Conservation (phyloP, 305 asterid genomes). For the Fraxinus sp. region DNA sequence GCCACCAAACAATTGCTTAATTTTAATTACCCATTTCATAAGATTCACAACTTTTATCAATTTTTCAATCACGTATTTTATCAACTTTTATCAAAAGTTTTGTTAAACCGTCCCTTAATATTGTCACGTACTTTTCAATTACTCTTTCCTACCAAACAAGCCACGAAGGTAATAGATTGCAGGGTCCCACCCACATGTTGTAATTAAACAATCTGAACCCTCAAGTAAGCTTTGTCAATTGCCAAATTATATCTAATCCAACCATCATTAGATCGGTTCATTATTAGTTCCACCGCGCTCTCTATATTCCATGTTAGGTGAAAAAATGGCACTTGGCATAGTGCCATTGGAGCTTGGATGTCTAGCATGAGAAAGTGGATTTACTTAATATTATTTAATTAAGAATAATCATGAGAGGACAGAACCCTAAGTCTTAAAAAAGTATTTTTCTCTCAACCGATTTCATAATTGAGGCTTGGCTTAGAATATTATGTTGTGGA, state of each 20-base stretch:
- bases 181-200: conserved; percentile 36
- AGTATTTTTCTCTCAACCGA: conserved; percentile 28
- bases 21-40: too few species aligned
- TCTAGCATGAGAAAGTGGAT: not conserved
- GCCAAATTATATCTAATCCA: conserved; percentile 25
- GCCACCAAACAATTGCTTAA: too few species aligned
- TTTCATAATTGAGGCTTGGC: conserved; percentile 29
- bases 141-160: not conserved
- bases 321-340: not conserved
- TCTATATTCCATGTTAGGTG: conserved; percentile 26
- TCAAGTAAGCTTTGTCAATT: conserved; percentile 33
- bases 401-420: conserved; percentile 37
- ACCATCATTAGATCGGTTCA: conserved; percentile 34
- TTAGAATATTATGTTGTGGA: not conserved
- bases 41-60: not conserved
- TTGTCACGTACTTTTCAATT: not conserved
- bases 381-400: conserved; percentile 26
- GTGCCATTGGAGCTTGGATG: conserved; percentile 9
- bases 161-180: not conserved
- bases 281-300: conserved; percentile 19
- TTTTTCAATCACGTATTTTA: too few species aligned
- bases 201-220: conserved; percentile 27
- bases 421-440: conserved; percentile 41
- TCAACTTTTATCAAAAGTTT: too few species aligned
- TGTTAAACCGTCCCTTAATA: not conserved